Percentiles rank a stretch among this genome's conserved stretches.
phyloP scores from a whole-genome alignment of 2,329 filamentous ascomycete species.

The Peltaster fructicola region DNA sequence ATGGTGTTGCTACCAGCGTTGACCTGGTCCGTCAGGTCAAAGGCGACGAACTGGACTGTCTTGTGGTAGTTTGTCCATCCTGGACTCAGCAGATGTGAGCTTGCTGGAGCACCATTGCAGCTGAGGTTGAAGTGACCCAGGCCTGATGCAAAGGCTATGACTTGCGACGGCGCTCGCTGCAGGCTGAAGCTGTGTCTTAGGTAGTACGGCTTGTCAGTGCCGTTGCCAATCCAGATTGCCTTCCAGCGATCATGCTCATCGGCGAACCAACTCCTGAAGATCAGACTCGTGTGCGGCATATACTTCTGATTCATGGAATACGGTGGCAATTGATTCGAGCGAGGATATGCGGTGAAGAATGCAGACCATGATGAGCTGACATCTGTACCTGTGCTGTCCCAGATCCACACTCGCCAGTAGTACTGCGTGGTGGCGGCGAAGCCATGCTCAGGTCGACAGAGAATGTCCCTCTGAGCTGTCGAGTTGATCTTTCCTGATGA shows the following conservation, averaged over 20 bases:
- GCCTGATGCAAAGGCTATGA: constrained; percentile 22
- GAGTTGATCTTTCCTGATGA: constrained; percentile 6
- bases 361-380: too few relatives aligned
- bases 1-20: constrained; percentile 19
- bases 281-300: constrained; percentile 25
- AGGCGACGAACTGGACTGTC: constrained; percentile 27
- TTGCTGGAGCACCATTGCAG: constrained; percentile 19
- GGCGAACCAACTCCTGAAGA: constrained; percentile 27
- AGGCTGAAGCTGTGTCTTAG: constrained; percentile 20
- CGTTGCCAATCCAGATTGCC: constrained; percentile 24
- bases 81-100: constrained; percentile 21
- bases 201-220: constrained; percentile 24
- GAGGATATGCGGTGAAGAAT: constrained; percentile 27
- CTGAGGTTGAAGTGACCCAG: constrained; percentile 24
- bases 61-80: constrained; percentile 26
- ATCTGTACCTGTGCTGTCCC: too few relatives aligned
- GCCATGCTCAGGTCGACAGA: constrained; percentile 16
- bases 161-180: constrained; percentile 15
- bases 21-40: constrained; percentile 24
- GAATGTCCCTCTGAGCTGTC: constrained; percentile 14
- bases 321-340: constrained; percentile 20
- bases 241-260: constrained; percentile 24
- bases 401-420: too few relatives aligned
- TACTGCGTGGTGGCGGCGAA: constrained; percentile 21
- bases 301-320: constrained; percentile 28